Base-by-base conservation (phyloP, 768 basidiomycete species). In the Leucosporidium yakuticum region DNA sequence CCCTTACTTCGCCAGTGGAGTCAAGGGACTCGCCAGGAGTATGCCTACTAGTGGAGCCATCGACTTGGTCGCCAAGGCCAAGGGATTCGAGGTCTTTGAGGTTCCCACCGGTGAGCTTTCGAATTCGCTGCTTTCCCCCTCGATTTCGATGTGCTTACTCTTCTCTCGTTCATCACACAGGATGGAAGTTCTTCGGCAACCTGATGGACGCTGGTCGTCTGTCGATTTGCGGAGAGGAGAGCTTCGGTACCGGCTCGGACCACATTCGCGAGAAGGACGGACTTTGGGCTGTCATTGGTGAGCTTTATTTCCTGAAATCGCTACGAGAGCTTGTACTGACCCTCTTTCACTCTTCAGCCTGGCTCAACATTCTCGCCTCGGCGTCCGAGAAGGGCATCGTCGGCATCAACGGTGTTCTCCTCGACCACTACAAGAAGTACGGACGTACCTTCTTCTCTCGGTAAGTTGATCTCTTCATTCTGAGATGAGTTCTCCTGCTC, bases 151-250 rank as follows among this genome's bases (percentile, higher is more conserved):
- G n/a, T 4, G 54, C 34, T 56, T 29, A 25, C 27, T 47, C 8
- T 4, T 29, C 4, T 27, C 19, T 36, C 6, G 25, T 9, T 51
- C 8, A 29, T 39, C 20, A 54, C 44, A 21, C 71, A 93, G 94
- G 95, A 71, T 97, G 93, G 93, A 99, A 99, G 80, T 99, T 99
- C 85, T 99, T 99, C 77, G 96, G 96, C 57, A 99, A 98, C 81
- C 83, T 99, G 74, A 99, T 99, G 96, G 96, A 99, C 78, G 96
- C 96, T 25, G 95, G 94, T 0, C 85, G 91, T 54, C 85, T 99
- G 60, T 97, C 95, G 60, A 98, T 99, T 77, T 99, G 96, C 76
- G 96, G 96, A 65, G 96, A 99, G 79, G 96, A 99, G 81, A 94
- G 91, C 5, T 99, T 99, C 79, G 96, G 96, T 65, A 99, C 96